Conservation (phyloP, 805 yeast species). For the Ogataea saltuana region DNA sequence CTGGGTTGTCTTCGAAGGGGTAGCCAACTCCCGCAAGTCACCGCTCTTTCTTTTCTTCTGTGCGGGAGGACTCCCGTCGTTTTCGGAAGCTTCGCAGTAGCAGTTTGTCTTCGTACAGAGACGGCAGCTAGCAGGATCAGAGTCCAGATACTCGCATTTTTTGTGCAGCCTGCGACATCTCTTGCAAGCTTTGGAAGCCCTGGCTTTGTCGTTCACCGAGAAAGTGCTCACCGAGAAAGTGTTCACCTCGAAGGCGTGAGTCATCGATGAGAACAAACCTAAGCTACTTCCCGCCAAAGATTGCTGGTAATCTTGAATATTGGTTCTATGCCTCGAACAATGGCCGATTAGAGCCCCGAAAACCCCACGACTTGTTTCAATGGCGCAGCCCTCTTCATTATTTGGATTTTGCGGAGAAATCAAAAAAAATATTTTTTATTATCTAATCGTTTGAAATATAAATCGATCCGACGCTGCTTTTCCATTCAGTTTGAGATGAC, state of each 20-base stretch:
- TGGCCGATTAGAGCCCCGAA: no score
- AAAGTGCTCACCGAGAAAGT: slow-evolving; percentile 27
- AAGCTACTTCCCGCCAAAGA: no score
- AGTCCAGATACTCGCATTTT: slow-evolving; percentile 20
- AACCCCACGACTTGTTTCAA: no score
- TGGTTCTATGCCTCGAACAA: no score
- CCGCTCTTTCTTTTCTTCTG: background rate
- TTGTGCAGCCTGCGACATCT: slow-evolving; percentile 30
- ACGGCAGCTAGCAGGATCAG: slow-evolving; percentile 14
- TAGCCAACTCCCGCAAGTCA: background rate
- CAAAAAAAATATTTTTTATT: background rate
- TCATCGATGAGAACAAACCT: no score
- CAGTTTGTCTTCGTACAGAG: slow-evolving; percentile 16
- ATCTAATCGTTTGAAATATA: no score
- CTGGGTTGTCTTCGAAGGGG: background rate
- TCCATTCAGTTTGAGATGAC: no score
- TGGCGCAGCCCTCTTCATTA: background rate
- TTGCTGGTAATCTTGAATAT: no score
- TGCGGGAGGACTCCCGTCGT: background rate
- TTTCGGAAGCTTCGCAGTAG: slow-evolving; percentile 10
- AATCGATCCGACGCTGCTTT: no score
- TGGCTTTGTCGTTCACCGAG: slow-evolving; percentile 16
- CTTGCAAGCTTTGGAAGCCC: slow-evolving; percentile 28
- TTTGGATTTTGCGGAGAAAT: background rate
- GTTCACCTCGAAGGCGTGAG: slow-evolving; percentile 11